These are phyloP conservation scores for Alternaria incomplexa DNA, from an alignment of 2,329 filamentous ascomycete species.

Conservation along the genomic window DNA sequence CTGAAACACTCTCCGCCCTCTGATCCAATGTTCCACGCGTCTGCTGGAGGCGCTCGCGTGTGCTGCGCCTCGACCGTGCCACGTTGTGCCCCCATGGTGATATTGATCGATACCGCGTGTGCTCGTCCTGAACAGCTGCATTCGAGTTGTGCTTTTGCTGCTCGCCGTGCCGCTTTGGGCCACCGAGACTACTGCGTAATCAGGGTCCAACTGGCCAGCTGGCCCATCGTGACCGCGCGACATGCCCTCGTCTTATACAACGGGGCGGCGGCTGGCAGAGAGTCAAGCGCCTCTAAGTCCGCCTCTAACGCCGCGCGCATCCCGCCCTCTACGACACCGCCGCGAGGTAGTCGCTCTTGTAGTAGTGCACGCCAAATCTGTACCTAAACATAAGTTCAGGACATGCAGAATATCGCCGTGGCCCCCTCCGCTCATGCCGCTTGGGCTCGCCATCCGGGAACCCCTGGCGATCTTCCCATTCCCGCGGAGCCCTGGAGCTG, in stretches of 20 bases:
- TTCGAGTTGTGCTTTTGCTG: background rate
- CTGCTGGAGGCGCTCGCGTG: constrained; percentile 40
- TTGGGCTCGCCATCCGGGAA: constrained; percentile 4
- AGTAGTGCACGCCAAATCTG: background rate
- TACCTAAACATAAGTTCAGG: background rate
- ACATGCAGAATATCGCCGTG: constrained; percentile 1
- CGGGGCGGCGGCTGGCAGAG: background rate
- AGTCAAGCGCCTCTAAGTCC: background rate
- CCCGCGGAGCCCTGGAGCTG: constrained; percentile 5
- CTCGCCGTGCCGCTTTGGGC: background rate
- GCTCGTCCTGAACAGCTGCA: constrained; percentile 6
- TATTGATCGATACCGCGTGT: constrained; percentile 22
- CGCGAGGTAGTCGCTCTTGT: background rate
- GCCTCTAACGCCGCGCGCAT: background rate
- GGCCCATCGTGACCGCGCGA: background rate
- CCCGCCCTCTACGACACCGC: background rate
- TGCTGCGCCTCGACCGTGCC: constrained; percentile 32
- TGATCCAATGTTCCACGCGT: constrained; percentile 36
- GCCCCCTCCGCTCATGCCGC: background rate
- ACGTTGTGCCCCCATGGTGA: constrained; percentile 19
- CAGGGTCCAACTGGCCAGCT: constrained; percentile 1
- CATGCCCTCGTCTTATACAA: background rate
- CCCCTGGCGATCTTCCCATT: constrained; percentile 20
- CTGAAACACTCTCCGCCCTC: constrained; percentile 39
- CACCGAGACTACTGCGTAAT: background rate